Conservation (phyloP, 2,329 filamentous ascomycete species). For the Apiospora aurea region DNA sequence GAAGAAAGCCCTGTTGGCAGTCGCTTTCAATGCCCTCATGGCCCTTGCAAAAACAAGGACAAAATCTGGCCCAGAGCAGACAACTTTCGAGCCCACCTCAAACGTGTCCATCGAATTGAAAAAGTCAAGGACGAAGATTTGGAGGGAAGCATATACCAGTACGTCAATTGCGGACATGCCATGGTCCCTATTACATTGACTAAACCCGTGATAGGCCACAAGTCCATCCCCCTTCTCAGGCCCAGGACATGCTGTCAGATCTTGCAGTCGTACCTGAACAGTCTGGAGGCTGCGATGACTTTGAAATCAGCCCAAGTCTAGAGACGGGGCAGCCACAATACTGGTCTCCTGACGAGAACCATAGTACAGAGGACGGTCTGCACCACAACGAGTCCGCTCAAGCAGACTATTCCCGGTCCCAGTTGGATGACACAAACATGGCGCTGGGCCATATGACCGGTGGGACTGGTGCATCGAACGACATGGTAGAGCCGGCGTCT, state of each 20-base stretch:
- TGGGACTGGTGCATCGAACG: not conserved
- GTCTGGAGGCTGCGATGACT: slow-evolving; percentile 25
- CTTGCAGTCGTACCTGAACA: slow-evolving; percentile 25
- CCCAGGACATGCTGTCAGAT: slow-evolving; percentile 28
- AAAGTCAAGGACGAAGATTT: slow-evolving; percentile 49
- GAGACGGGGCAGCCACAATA: slow-evolving; percentile 24
- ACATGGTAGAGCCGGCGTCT: not conserved
- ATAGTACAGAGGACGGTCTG: not conserved
- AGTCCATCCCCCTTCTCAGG: not conserved
- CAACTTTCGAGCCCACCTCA: slow-evolving; percentile 85
- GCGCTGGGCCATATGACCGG: slow-evolving; percentile 22
- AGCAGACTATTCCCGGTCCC: not conserved
- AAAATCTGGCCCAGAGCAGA: slow-evolving; percentile 85
- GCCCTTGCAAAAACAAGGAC: slow-evolving; percentile 61
- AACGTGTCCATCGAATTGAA: slow-evolving; percentile 65
- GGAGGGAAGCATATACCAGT: slow-evolving; percentile 27
- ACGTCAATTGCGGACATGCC: not conserved
- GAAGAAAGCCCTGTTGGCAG: slow-evolving; percentile 54
- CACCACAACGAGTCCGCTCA: not conserved
- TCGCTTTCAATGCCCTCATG: slow-evolving; percentile 66
- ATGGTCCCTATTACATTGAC: not conserved
- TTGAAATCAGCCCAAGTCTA: slow-evolving; percentile 25
- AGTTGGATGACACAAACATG: slow-evolving; percentile 4
- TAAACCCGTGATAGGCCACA: not conserved
- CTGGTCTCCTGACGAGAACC: slow-evolving; percentile 23